phyloP scores from a whole-genome alignment of 176 grass and related monocot genomes.

The Avena atlantica region DNA sequence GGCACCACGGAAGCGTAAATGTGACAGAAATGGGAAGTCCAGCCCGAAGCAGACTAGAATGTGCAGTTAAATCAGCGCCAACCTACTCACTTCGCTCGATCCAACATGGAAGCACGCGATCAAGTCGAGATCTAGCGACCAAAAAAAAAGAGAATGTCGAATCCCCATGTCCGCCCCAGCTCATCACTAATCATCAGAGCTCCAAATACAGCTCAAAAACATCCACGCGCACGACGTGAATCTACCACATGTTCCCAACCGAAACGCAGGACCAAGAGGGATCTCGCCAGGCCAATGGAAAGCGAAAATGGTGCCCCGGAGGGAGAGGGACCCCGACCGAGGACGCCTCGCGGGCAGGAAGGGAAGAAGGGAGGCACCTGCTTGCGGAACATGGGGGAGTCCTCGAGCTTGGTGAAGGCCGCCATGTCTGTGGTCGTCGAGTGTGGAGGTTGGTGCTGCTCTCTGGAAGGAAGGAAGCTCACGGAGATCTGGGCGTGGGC shows the following conservation, averaged over 20 bases:
- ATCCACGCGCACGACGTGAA: neutral
- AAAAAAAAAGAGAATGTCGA: neutral
- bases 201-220: neutral
- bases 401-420: conserved; percentile 92
- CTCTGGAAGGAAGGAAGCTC: conserved; percentile 36
- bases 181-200: neutral
- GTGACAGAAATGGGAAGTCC: neutral
- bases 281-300: conserved; percentile 26
- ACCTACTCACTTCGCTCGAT: conserved; percentile 18
- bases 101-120: neutral
- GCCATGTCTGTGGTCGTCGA: conserved; percentile 50
- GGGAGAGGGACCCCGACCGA: conserved; percentile 10
- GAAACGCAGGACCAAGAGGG: neutral
- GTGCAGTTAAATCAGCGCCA: neutral
- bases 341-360: neutral
- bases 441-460: conserved; percentile 35
- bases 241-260: neutral
- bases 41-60: conserved; percentile 7
- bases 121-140: conserved; percentile 34
- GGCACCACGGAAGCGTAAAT: neutral
- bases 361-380: conserved; percentile 51
- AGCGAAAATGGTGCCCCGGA: neutral
- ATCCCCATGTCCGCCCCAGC: conserved; percentile 14
- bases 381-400: conserved; percentile 98
- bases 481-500: conserved; percentile 55